Percentiles rank a stretch among this genome's conserved stretches.
phyloP scores from a whole-genome alignment of 805 yeast species.

The Pichia eremophila region DNA sequence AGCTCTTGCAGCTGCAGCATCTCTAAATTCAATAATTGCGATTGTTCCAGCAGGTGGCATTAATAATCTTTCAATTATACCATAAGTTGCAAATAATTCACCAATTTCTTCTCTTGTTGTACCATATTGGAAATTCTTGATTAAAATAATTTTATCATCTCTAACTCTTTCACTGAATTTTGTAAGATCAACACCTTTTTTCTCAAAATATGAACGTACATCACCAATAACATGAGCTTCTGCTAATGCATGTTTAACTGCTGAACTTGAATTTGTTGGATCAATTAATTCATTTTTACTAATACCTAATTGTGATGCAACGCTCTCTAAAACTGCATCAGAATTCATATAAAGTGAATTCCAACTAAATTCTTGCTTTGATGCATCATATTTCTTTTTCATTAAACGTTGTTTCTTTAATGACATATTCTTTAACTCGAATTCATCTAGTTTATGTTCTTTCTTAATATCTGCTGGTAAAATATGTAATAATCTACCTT shows the following conservation, averaged over 20 bases:
- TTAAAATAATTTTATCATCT: constrained; percentile 72
- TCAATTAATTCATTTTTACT: constrained; percentile 77
- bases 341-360: constrained; percentile 83
- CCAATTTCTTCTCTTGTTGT: constrained; percentile 74
- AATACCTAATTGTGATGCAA: constrained; percentile 77
- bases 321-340: constrained; percentile 88
- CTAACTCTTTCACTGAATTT: constrained; percentile 59
- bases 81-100: constrained; percentile 71
- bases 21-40: constrained; percentile 85
- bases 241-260: constrained; percentile 94
- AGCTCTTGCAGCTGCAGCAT: constrained; percentile 72
- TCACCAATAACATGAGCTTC: constrained; percentile 93
- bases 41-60: constrained; percentile 97
- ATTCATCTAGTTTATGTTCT: constrained; percentile 78
- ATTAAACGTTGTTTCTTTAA: constrained; percentile 83
- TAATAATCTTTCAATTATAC: constrained; percentile 67
- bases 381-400: constrained; percentile 74
- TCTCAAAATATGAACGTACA: constrained; percentile 79
- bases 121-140: constrained; percentile 86
- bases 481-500: constrained; percentile 87
- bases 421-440: constrained; percentile 84
- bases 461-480: constrained; percentile 79
- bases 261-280: constrained; percentile 77
- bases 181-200: constrained; percentile 74
- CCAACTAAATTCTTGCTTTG: constrained; percentile 88